A percentile compares a stretch with the other conserved stretches of the same genome.
phyloP scores from a whole-genome alignment of 2,329 filamentous ascomycete species.

The Scedosporium boydii region DNA sequence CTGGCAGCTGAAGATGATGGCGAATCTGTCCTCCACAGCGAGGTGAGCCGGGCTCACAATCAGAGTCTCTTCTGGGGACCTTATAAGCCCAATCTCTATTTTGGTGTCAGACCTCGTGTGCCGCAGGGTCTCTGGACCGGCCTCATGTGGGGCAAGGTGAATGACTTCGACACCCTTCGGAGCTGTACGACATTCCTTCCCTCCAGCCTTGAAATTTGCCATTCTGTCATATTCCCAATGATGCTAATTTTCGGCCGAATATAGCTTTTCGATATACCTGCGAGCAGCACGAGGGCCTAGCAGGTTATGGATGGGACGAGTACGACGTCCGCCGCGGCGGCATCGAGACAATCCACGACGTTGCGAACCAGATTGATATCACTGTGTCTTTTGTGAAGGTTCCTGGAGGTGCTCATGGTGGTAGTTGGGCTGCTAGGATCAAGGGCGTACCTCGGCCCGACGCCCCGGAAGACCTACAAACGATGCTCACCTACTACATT shows the following conservation, averaged over 20 bases:
- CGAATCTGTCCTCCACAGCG: conserved; percentile 32
- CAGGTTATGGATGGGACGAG: conserved; percentile 95
- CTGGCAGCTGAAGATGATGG: conserved; percentile 16
- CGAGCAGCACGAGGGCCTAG: conserved; percentile 90
- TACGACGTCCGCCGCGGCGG: conserved; percentile 87
- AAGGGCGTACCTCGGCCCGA: conserved; percentile 69
- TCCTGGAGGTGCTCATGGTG: conserved; percentile 73
- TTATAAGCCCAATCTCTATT: conserved; percentile 89
- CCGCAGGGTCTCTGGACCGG: conserved; percentile 74
- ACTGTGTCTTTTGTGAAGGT: conserved; percentile 92
- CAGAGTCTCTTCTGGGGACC: conserved; percentile 91
- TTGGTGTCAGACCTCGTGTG: conserved; percentile 75
- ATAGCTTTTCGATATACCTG: conserved; percentile 86
- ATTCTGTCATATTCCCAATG: neutral
- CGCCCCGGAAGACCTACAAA: conserved; percentile 58
- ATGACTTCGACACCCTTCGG: conserved; percentile 67
- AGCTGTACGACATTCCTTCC: conserved; percentile 57
- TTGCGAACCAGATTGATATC: conserved; percentile 78
- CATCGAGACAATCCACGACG: conserved; percentile 82
- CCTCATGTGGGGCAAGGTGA: conserved; percentile 81
- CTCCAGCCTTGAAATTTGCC: neutral
- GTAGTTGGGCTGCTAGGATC: conserved; percentile 85
- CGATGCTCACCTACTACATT: conserved; percentile 73
- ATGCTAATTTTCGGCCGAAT: conserved; percentile 5
- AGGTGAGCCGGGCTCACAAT: conserved; percentile 53